Base-by-base conservation (phyloP, 805 yeast genomes). In the Barnettozyma pratensis region DNA sequence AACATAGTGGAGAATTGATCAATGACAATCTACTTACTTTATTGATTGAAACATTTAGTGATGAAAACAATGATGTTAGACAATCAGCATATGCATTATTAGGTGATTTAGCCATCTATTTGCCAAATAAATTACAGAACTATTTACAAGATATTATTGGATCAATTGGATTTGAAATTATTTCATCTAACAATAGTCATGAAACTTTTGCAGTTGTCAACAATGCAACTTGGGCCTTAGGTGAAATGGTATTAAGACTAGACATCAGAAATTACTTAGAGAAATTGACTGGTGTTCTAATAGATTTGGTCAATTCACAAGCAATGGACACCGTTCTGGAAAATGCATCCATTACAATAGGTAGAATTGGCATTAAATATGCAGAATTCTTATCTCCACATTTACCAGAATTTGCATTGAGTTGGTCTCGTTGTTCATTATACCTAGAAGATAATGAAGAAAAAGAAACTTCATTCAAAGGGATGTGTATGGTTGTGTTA, bases 181-280 rank as follows among this genome's bases (percentile, higher is more conserved):
- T 80, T 54, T 72, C 74, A 53, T 47, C 50, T 30, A 44, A 38
- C 36, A 65, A 82, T 50, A 67, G 72, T 8, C 73, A 66, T 59
- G 70, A 68, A 41, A 70, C 82, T 2, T 73, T 70, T 51, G 80
- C 92, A 0, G 89, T 86, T 3, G 83, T 83, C 58, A 87, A 87
- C 66, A 94, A 94, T 65, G 94, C 98, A 1, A 81, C 88, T 44
- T 94, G 99, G 99, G 80, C 96, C 2, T 69, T 87, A 11, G 98
- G 99, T 40, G 96, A 94, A 64, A 80, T 94, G 31, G 75, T 88
- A 4, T 71, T 90, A 59, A 77, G 87, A 48, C 70, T 72, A 1
- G 71, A 73, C 37, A 56, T 83, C 52, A 68, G 68, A 39, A 81
- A 80, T 12, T 84, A 76, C 59, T 63, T 83, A 41, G 67, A 64